A percentile compares a stretch with the other conserved stretches of the same genome.
These are phyloP conservation scores for Lipomyces orientalis DNA, from an alignment of 805 yeast genomes.

Conservation along the genomic window DNA sequence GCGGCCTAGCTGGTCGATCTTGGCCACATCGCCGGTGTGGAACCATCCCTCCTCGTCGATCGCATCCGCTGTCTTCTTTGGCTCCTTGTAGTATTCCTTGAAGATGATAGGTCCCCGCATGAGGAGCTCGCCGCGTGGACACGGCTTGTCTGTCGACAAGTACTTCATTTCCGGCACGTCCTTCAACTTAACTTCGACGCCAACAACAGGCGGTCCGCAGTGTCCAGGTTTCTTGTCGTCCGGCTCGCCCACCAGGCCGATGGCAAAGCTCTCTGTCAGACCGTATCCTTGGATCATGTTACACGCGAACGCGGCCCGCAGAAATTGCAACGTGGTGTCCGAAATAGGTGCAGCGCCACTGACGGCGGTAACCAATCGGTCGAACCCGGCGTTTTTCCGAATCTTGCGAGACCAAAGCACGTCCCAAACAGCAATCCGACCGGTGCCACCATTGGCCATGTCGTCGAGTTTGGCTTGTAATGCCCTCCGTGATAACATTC, in stretches of 20 bases:
- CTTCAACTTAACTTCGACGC: conserved; percentile 62
- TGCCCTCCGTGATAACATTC: conserved; percentile 49
- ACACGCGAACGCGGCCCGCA: conserved; percentile 65
- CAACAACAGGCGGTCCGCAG: conserved; percentile 63
- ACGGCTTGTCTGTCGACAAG: conserved; percentile 50
- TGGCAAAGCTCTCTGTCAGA: conserved; percentile 39
- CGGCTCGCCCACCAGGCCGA: conserved; percentile 44
- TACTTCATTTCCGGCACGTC: conserved; percentile 71
- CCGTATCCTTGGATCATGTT: conserved; percentile 65
- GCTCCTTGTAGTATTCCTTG: conserved; percentile 59
- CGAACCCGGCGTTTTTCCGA: conserved; percentile 55
- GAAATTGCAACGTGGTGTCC: conserved; percentile 61
- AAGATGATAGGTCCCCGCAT: conserved; percentile 71
- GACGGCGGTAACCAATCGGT: conserved; percentile 49
- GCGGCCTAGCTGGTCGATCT: conserved; percentile 58
- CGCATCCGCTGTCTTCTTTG: conserved; percentile 58
- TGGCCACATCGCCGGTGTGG: conserved; percentile 59
- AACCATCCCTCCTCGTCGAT: conserved; percentile 54
- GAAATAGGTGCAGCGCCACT: conserved; percentile 77
- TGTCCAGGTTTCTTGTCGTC: conserved; percentile 58
- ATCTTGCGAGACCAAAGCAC: conserved; percentile 52
- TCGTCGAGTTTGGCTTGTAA: conserved; percentile 50
- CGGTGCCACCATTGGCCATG: conserved; percentile 49
- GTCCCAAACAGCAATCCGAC: conserved; percentile 49
- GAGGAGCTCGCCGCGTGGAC: conserved; percentile 64